Conservation (phyloP, 208 protist genomes). For the Acanthamoeba healyi region DNA sequence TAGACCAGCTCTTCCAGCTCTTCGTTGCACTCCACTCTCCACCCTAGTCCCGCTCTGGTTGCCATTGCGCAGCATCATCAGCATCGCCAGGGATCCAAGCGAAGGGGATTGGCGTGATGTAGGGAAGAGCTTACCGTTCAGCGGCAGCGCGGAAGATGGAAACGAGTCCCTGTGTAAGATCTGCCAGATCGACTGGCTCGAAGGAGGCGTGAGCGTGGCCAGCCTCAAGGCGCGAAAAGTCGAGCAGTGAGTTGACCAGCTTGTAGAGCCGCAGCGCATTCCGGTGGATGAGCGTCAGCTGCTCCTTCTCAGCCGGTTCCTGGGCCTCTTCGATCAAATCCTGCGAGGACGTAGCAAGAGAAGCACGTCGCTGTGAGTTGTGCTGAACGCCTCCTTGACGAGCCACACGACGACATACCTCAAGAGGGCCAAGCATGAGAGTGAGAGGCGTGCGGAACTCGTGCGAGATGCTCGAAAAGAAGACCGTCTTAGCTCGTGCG, state of each 20-base stretch:
- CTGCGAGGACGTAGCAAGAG: not conserved
- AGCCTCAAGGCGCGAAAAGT: constrained; percentile 80
- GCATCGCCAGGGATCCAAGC: not conserved
- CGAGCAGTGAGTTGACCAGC: constrained; percentile 78
- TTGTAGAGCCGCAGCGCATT: constrained; percentile 74
- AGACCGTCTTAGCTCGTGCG: constrained; percentile 74
- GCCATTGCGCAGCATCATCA: too few species aligned
- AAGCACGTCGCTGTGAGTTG: too few species aligned
- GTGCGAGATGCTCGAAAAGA: constrained; percentile 80
- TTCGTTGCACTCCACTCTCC: constrained; percentile 15
- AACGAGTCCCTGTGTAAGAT: constrained; percentile 62
- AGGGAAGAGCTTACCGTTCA: constrained; percentile 55
- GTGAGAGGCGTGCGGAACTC: constrained; percentile 80
- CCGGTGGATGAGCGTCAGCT: constrained; percentile 43
- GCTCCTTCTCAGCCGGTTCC: not conserved
- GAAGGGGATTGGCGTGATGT: not conserved
- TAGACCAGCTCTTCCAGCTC: constrained; percentile 60
- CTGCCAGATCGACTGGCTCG: constrained; percentile 76
- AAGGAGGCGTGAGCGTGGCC: constrained; percentile 74
- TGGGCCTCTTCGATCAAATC: constrained; percentile 43
- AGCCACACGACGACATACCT: too few species aligned
- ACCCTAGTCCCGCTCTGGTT: constrained; percentile 39
- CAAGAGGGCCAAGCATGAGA: constrained; percentile 79
- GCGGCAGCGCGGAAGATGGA: constrained; percentile 48
- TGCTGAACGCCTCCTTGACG: too few species aligned